Conservation (phyloP, 495 filamentous ascomycete genomes). For the Margaritispora aquatica region DNA sequence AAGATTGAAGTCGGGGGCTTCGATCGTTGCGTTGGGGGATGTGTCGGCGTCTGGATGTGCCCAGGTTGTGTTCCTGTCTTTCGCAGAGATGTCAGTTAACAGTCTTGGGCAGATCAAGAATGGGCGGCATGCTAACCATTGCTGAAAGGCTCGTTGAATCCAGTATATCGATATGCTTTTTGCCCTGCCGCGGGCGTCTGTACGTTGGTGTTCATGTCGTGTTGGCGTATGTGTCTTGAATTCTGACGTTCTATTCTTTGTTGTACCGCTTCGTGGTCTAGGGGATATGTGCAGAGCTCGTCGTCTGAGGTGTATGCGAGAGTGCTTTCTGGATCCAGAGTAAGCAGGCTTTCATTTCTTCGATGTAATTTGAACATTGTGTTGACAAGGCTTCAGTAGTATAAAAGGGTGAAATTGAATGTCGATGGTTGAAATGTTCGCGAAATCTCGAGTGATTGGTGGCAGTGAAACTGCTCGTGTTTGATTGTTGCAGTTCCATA, state of each 20-base stretch:
- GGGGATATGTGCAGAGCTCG: not conserved
- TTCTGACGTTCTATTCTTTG: not conserved
- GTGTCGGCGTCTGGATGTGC: conserved; percentile 24
- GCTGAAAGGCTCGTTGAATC: conserved; percentile 23
- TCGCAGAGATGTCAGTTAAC: not conserved
- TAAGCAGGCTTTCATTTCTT: not conserved
- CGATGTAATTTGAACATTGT: not conserved
- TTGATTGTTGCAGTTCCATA: not conserved
- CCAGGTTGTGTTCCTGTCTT: conserved; percentile 24
- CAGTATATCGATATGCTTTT: conserved; percentile 6
- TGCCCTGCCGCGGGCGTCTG: not conserved
- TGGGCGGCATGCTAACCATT: conserved; percentile 3
- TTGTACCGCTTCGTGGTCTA: not conserved
- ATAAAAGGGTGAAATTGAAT: too few relatives aligned
- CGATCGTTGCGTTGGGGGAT: conserved; percentile 19
- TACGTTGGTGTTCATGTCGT: conserved; percentile 4
- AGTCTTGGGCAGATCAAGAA: not conserved
- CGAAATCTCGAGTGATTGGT: not conserved
- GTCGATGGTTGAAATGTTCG: not conserved
- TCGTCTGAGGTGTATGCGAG: not conserved
- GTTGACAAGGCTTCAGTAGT: too few relatives aligned
- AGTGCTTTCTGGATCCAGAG: not conserved
- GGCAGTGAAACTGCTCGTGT: not conserved
- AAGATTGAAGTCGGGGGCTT: conserved; percentile 9
- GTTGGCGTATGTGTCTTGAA: not conserved